These are phyloP conservation scores for Mucuna pruriens DNA, from an alignment of 306 rosid species.

Conservation along the genomic window DNA sequence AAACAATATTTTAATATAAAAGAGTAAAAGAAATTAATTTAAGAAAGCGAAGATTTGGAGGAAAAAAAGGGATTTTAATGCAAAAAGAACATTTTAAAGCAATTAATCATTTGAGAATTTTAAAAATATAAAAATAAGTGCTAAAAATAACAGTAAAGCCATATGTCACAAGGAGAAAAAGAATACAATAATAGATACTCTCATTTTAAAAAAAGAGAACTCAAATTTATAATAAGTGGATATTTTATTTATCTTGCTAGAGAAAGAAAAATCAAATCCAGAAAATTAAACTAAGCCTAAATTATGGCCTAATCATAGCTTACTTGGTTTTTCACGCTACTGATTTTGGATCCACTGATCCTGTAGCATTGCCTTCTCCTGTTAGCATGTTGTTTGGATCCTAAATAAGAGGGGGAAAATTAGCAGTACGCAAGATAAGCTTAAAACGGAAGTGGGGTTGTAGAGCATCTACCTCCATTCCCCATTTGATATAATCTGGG, in stretches of 20 bases:
- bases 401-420: constrained; percentile 49
- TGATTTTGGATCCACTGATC: constrained; percentile 76
- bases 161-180: background rate
- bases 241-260: constrained; percentile 17
- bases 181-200: background rate
- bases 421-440: constrained; percentile 24
- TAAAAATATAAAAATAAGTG: background rate
- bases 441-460: constrained; percentile 34
- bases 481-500: constrained; percentile 99
- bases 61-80: background rate
- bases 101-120: background rate
- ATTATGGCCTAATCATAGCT: constrained; percentile 34
- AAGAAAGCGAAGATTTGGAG: background rate
- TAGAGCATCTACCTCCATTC: constrained; percentile 86
- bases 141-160: background rate
- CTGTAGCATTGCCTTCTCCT: constrained; percentile 85
- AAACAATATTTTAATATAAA: background rate
- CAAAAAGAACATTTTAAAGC: background rate
- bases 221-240: background rate
- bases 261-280: constrained; percentile 31
- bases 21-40: background rate
- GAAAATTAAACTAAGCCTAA: constrained; percentile 16
- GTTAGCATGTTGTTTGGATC: constrained; percentile 78
- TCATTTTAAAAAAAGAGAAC: background rate
- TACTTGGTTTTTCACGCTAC: constrained; percentile 57